Evolutionary conservation across 306 rosid genomes (phyloP).

Genomic region (Vigna hirtella): DNA sequence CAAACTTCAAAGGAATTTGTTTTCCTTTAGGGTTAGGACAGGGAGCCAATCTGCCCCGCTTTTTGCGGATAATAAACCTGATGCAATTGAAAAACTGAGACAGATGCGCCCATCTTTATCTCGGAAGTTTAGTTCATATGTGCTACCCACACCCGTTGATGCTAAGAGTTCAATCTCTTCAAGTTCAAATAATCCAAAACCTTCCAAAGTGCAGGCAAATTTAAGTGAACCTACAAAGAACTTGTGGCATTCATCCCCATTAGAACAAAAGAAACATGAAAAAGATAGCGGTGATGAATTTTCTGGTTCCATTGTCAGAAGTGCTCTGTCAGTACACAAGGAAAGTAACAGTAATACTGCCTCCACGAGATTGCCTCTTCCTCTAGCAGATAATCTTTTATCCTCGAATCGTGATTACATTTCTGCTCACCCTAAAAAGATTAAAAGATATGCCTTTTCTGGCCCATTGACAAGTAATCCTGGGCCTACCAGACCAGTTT

Average conservation of each 20-base stretch:
- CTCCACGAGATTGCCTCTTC: conserved; percentile 67
- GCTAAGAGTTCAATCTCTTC: conserved; percentile 60
- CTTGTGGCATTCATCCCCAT: conserved; percentile 83
- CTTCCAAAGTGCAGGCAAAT: conserved; percentile 50
- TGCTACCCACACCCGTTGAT: conserved; percentile 86
- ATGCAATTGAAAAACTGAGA: conserved; percentile 67
- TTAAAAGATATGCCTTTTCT: conserved; percentile 80
- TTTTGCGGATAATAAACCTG: conserved; percentile 67
- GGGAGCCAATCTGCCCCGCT: conserved; percentile 97
- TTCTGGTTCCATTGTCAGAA: conserved; percentile 52
- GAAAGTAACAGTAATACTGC: conserved; percentile 76
- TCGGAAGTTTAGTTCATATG: conserved; percentile 82
- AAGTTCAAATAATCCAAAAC: conserved; percentile 54
- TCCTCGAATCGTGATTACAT: conserved; percentile 51
- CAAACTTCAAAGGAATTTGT: conserved; percentile 57
- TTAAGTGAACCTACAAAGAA: conserved; percentile 60
- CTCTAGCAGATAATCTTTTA: conserved; percentile 58
- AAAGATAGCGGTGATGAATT: conserved; percentile 53
- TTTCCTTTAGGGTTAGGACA: conserved; percentile 60
- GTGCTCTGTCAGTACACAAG: conserved; percentile 64
- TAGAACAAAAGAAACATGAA: conserved; percentile 67
- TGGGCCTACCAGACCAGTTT: conserved; percentile 58
- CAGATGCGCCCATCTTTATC: conserved; percentile 76
- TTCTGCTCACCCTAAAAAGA: conserved; percentile 68
- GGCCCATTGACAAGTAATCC: conserved; percentile 83